Percentiles rank a stretch among this genome's conserved stretches.
These are phyloP conservation scores for Breviolum minutum DNA, from an alignment of 73 alveolate species.

Conservation along the genomic window DNA sequence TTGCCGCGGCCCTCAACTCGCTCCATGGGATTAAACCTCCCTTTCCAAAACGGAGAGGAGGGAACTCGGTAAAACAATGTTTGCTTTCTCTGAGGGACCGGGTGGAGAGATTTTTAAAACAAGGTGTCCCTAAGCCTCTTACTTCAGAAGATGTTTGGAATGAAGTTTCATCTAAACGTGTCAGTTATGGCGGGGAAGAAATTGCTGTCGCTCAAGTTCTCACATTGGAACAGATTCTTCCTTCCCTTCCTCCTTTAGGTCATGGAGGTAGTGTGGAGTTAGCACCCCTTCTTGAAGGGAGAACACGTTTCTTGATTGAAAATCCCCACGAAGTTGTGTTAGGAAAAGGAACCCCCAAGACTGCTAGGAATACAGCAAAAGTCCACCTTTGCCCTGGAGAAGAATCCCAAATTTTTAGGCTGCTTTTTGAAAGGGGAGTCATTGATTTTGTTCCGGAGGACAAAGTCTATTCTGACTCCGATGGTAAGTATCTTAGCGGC, in stretches of 20 bases:
- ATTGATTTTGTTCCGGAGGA: neutral
- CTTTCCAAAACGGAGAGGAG: neutral
- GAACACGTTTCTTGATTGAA: neutral
- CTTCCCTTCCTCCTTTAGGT: neutral
- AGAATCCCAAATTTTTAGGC: neutral
- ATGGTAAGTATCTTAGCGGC: neutral
- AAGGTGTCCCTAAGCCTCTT: neutral
- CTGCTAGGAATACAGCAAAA: neutral
- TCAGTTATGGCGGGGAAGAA: slow-evolving; percentile 18
- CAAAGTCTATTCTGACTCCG: neutral
- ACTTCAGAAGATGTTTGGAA: neutral
- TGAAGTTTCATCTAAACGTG: neutral
- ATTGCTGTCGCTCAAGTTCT: neutral
- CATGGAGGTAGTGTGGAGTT: neutral
- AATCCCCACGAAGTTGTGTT: neutral
- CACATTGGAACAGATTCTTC: neutral
- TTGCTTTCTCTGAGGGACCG: neutral
- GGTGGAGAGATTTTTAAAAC: neutral
- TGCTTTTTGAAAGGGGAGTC: neutral
- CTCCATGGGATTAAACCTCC: neutral
- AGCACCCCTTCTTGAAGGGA: neutral
- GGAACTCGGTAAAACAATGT: neutral
- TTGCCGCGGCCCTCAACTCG: neutral
- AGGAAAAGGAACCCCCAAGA: too few relatives aligned
- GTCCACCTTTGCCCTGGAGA: neutral